A percentile compares a stretch with the other conserved stretches of the same genome.
Evolutionary conservation across 2,329 filamentous ascomycete genomes (phyloP).

Genomic region (Scedosporium minutisporum): DNA sequence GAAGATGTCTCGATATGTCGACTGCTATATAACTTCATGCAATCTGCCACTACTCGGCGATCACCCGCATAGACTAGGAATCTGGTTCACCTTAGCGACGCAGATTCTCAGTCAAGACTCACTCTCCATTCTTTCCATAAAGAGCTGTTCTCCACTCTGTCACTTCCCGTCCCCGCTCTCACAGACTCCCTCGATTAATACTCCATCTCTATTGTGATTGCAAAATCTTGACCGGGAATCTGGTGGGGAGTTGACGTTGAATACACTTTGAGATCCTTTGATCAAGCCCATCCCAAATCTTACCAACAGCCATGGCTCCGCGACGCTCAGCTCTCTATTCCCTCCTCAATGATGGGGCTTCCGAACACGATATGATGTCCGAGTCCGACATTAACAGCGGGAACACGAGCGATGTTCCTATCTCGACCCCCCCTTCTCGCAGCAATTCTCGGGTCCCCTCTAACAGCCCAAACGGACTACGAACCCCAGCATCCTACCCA

Average conservation of each 20-base stretch:
- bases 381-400: not conserved
- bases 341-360: not conserved
- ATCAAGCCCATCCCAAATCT: not conserved
- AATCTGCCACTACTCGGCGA: not conserved
- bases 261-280: not conserved
- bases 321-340: constrained; percentile 5
- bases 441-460: not conserved
- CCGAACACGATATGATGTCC: not conserved
- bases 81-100: not conserved
- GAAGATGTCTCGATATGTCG: not conserved
- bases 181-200: too few relatives aligned
- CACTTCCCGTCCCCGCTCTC: too few relatives aligned
- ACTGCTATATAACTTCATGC: not conserved
- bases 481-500: not conserved
- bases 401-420: not conserved
- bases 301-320: not conserved
- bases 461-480: not conserved
- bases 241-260: not conserved
- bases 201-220: too few relatives aligned
- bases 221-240: not conserved
- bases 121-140: not conserved
- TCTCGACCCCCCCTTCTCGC: not conserved
- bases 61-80: not conserved
- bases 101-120: not conserved
- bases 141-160: not conserved